These are phyloP conservation scores for Ampelomyces quisqualis DNA, from an alignment of 2,329 filamentous ascomycete species.

Conservation along the genomic window DNA sequence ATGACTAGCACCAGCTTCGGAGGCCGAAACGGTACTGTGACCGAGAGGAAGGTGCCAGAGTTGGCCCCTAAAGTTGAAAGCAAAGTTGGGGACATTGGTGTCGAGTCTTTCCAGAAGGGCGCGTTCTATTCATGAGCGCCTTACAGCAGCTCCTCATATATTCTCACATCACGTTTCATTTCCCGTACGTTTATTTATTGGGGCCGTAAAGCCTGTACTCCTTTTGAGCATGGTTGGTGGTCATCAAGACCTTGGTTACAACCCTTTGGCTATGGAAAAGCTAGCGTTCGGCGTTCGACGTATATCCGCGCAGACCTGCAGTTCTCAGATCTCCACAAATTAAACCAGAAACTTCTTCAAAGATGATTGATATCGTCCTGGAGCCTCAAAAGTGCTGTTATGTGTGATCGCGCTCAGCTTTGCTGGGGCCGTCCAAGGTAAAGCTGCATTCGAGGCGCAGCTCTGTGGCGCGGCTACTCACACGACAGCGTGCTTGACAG, in stretches of 20 bases:
- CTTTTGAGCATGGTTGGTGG: background rate
- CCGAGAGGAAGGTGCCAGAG: conserved; percentile 45
- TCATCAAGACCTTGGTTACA: conserved; percentile 6
- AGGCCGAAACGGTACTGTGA: conserved; percentile 49
- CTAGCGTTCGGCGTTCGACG: conserved; percentile 18
- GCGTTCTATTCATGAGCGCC: conserved; percentile 62
- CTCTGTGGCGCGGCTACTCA: background rate
- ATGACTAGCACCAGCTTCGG: conserved; percentile 52
- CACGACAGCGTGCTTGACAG: background rate
- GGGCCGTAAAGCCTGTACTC: no score
- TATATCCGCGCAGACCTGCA: background rate
- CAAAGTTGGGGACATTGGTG: conserved; percentile 64
- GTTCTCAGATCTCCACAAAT: background rate
- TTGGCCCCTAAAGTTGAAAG: conserved; percentile 54
- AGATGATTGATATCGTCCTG: no score
- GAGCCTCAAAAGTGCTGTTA: no score
- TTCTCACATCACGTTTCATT: no score
- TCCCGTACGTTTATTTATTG: no score
- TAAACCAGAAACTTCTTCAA: no score
- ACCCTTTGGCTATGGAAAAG: conserved; percentile 26
- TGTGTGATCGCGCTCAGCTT: no score
- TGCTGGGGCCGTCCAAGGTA: background rate
- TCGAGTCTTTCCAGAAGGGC: conserved; percentile 71
- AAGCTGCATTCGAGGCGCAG: conserved; percentile 1
- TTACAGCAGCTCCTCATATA: no score